phyloP scores from a whole-genome alignment of 2,329 filamentous ascomycete genomes.

The Penicillium fuscoglaucum region DNA sequence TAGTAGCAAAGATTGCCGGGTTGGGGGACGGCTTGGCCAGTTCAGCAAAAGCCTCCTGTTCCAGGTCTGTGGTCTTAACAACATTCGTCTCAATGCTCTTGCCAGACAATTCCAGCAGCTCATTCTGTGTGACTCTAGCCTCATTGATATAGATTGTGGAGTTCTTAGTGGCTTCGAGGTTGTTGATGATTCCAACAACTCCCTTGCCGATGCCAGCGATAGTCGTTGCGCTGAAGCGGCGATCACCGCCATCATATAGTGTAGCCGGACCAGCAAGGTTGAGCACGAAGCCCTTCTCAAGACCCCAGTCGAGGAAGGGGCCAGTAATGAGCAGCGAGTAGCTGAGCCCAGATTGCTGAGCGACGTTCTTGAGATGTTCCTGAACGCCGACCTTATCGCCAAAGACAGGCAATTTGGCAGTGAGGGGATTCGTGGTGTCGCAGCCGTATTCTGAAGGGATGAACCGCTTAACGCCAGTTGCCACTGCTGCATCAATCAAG shows the following conservation, averaged over 20 bases:
- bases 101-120: slow-evolving; percentile 35
- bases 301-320: slow-evolving; percentile 37
- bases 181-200: slow-evolving; percentile 50
- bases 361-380: slow-evolving; percentile 27
- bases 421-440: slow-evolving; percentile 29
- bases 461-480: slow-evolving; percentile 33
- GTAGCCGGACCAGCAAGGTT: slow-evolving; percentile 38
- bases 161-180: slow-evolving; percentile 58
- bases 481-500: slow-evolving; percentile 34
- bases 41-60: slow-evolving; percentile 31
- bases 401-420: slow-evolving; percentile 33
- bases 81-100: slow-evolving; percentile 28
- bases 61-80: slow-evolving; percentile 30
- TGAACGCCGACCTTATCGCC: slow-evolving; percentile 33
- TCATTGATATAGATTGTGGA: slow-evolving; percentile 50
- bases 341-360: slow-evolving; percentile 24
- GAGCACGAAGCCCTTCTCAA: slow-evolving; percentile 46
- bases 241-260: slow-evolving; percentile 55
- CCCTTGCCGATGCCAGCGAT: slow-evolving; percentile 51
- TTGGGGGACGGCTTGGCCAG: slow-evolving; percentile 33
- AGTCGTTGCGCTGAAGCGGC: slow-evolving; percentile 51
- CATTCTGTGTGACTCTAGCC: slow-evolving; percentile 48
- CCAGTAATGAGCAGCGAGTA: slow-evolving; percentile 37
- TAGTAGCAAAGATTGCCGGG: slow-evolving; percentile 21
- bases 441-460: slow-evolving; percentile 41